Conservation (phyloP, 2,329 filamentous ascomycete species). For the Ophiocordyceps camponoti-floridani region DNA sequence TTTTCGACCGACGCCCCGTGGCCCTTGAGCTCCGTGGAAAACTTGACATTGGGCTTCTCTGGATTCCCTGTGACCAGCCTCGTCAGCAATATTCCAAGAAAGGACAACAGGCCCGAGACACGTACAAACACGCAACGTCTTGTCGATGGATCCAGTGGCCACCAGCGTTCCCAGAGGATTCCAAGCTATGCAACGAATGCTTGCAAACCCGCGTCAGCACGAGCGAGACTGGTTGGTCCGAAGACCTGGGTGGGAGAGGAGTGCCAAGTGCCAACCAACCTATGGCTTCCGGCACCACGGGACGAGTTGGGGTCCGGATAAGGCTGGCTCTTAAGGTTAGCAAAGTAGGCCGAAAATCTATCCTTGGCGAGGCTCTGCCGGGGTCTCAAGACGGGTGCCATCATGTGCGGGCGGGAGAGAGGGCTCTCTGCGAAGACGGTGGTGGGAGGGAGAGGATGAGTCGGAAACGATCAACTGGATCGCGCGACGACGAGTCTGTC, state of each 20-base stretch:
- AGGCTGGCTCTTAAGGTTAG: slow-evolving; percentile 47
- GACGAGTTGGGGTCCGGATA: slow-evolving; percentile 46
- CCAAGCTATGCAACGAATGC: slow-evolving; percentile 71
- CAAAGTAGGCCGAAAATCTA: slow-evolving; percentile 49
- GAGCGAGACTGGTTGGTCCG: not conserved
- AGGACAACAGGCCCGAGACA: too few species aligned
- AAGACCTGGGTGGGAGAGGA: too few species aligned
- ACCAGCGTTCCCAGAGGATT: slow-evolving; percentile 71
- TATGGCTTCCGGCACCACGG: slow-evolving; percentile 34
- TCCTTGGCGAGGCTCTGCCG: slow-evolving; percentile 48
- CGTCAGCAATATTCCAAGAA: not conserved
- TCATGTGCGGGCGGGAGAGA: slow-evolving; percentile 6
- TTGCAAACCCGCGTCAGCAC: slow-evolving; percentile 13
- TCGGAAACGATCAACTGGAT: too few species aligned
- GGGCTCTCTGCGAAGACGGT: not conserved
- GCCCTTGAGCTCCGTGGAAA: slow-evolving; percentile 58
- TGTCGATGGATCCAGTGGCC: slow-evolving; percentile 60
- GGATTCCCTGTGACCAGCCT: slow-evolving; percentile 43
- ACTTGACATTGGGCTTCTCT: slow-evolving; percentile 54
- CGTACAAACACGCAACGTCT: slow-evolving; percentile 55
- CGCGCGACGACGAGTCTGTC: too few species aligned
- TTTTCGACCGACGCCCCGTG: slow-evolving; percentile 51
- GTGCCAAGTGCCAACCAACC: slow-evolving; percentile 26
- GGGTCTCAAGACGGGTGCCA: slow-evolving; percentile 24
- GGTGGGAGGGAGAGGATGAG: too few species aligned